Evolutionary conservation across 371 early-diverging fungal genomes (phyloP), one percentile per base, ranked within the genome.

Genomic region (Syncephalastrum racemosum): DNA sequence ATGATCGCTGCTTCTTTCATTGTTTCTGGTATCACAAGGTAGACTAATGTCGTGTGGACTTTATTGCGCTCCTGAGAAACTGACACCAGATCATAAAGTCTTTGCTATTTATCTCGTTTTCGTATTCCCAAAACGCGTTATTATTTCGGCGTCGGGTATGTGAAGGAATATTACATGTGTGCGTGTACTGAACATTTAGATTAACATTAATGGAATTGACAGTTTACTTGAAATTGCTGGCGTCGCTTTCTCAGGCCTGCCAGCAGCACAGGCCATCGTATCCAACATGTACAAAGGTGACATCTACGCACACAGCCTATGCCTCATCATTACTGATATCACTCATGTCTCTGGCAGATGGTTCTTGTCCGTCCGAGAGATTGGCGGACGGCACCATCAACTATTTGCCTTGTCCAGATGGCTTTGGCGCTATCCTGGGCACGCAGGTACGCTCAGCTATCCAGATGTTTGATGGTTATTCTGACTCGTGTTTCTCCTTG

Each of bases 361-460:
- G 81, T 0, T 56, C 70, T 7, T 81, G 81, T 24, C 81, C 79
- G 23, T 71, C 66, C 40, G 68, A 67, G 45, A 13, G 67, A 5
- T 51, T 64, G 4, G 36, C 63, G 2, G 78, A 77, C 51, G 81
- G 81, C 16, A 66, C 73, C 8, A 66, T 54, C n/a, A 58, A 46
- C 10, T 67, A 81, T 41, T 57, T 73, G 4, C 75, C 81, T 18
- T 81, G 81, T 36, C 81, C 81, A 8, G 58, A 75, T 42, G 81
- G 74, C 2, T 81, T 73, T 67, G 81, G 81, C 7, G 79, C 81
- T 12, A 64, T 81, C 41, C 57, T 81, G 7, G 81, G 81, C 14
- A 81, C 81, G 2, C 73, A 70, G 50, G 62, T 57, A 57, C 19
- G 18, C 20, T 13, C 24, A 27, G 22, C 23, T 13, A 41, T 49